Percentiles rank a stretch among this genome's conserved stretches.
Conservation (phyloP, 148 eudicot species). For the Polygonum aviculare region DNA sequence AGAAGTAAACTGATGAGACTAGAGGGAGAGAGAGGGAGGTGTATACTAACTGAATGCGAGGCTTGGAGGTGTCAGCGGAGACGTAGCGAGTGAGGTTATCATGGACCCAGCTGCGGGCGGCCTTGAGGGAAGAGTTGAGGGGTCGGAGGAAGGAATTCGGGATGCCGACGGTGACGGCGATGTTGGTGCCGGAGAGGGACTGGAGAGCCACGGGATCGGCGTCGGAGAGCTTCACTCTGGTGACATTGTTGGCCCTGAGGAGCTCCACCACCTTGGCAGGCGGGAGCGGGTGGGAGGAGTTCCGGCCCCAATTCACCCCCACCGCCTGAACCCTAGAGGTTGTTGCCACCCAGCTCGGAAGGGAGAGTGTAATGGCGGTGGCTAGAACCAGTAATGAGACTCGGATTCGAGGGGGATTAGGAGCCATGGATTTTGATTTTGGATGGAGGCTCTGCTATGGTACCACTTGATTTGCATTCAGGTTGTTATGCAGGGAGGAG, state of each 20-base stretch:
- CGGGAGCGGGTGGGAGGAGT: slow-evolving; percentile 72
- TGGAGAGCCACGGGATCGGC: slow-evolving; percentile 47
- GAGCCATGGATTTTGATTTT: slow-evolving; percentile 1
- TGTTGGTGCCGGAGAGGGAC: slow-evolving; percentile 52
- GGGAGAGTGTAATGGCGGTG: neutral
- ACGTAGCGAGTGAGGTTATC: slow-evolving; percentile 69
- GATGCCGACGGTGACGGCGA: slow-evolving; percentile 57
- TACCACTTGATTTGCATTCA: neutral
- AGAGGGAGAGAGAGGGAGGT: neutral
- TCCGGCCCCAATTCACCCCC: slow-evolving; percentile 84
- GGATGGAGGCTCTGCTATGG: neutral
- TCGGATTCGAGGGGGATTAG: neutral
- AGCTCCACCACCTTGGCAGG: slow-evolving; percentile 60
- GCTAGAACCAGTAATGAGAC: neutral
- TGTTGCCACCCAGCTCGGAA: neutral
- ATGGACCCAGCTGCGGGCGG: slow-evolving; percentile 72
- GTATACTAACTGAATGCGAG: slow-evolving; percentile 40
- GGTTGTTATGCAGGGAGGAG: neutral
- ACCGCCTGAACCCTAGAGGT: slow-evolving; percentile 19
- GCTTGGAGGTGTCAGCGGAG: slow-evolving; percentile 26
- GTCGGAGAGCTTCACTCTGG: slow-evolving; percentile 49
- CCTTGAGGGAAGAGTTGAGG: slow-evolving; percentile 56
- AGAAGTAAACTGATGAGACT: neutral
- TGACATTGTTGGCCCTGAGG: slow-evolving; percentile 54
- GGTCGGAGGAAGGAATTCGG: slow-evolving; percentile 64